Base-by-base conservation (phyloP, 2,329 filamentous ascomycete species). In the Ophiostoma populinum region DNA sequence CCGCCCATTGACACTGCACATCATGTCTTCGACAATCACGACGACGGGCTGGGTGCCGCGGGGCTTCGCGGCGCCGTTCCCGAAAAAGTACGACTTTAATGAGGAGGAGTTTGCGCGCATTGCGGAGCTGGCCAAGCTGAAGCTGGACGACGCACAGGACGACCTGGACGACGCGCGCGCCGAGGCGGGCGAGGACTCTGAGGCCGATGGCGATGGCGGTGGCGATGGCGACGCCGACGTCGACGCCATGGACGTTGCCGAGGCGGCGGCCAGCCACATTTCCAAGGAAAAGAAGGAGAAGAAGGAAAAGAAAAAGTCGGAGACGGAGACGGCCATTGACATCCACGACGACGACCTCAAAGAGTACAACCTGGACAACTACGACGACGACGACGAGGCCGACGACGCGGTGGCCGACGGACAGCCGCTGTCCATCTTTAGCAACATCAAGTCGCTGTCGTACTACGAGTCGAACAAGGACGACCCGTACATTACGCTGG, bases 391-490 rank as follows among this genome's bases (percentile, higher is more conserved):
- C 31, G 70, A 75, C 7, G 66, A 74, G 20, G 24, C 15, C 63
- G 62, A 16, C 1, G 57, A 58, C 13, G 73, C 70, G 2, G 31
- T 34, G 8, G 31, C 19, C 11, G 33, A 36, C 18, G 34, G 38
- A 33, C 76, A 82, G 49, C 70, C 76, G 36, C 77, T 90, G 67
- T 78, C 76, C 48, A 93, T 94, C 70, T 95, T 98, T 52, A 85
- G 86, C 50, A 94, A 94, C 52, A 72, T 92, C 52, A 92, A 90
- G 56, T 86, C 82, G 20, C 65, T 98, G 18, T 80, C 85, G 11
- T 98, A 94, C 58, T 86, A 98, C 61, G 75, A 86, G 46, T 83
- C 82, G 42, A 90, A 93, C 57, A 80, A 87, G 50, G 82, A 93
- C 36, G 90, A 98, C 51, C 90, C 90, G 1, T 98, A 98, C 57